phyloP scores from a whole-genome alignment of 176 grass and related monocot species.

The Carex pumila region DNA sequence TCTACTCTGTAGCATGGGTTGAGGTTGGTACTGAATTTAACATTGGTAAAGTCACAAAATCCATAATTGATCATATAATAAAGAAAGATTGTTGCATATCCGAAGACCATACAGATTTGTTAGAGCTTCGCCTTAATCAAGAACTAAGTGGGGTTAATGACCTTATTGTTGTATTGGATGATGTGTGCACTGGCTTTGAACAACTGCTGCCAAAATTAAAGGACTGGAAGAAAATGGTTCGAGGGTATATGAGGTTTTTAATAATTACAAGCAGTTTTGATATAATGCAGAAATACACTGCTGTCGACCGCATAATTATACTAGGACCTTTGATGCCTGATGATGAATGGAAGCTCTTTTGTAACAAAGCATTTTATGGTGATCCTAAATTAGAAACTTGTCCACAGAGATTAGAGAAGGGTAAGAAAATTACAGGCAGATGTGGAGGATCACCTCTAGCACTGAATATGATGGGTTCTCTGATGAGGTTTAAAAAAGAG shows the following conservation, averaged over 20 bases:
- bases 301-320: no score
- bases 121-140: neutral
- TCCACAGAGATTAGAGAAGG: neutral
- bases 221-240: no score
- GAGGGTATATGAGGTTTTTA: no score
- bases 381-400: neutral
- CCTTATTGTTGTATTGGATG: neutral
- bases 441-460: constrained; percentile 16
- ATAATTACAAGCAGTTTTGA: no score
- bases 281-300: no score
- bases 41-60: neutral
- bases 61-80: neutral
- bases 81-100: neutral
- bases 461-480: constrained; percentile 4
- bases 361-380: neutral
- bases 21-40: neutral
- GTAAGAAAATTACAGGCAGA: neutral
- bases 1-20: neutral
- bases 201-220: no score
- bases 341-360: neutral
- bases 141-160: neutral
- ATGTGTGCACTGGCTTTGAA: neutral
- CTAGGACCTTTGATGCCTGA: no score
- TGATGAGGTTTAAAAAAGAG: constrained; percentile 8
- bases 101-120: neutral